phyloP scores from a whole-genome alignment of 495 filamentous ascomycete genomes.

The Tricharina praecox region DNA sequence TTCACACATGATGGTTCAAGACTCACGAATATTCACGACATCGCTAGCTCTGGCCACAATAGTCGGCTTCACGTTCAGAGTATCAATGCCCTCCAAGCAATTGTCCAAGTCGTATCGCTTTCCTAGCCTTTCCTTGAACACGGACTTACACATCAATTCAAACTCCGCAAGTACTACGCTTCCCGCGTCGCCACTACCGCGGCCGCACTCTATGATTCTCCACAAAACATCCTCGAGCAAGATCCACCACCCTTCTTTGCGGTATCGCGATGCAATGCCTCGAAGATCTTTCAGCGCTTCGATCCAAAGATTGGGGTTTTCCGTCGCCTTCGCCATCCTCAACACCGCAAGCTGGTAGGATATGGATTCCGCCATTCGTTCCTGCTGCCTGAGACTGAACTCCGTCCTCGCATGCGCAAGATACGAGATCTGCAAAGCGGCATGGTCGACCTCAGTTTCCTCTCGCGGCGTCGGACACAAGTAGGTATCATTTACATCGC shows the following conservation, averaged over 20 bases:
- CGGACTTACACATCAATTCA: slow-evolving; percentile 52
- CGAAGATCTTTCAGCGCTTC: slow-evolving; percentile 49
- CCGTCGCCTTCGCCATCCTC: slow-evolving; percentile 11
- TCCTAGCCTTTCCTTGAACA: slow-evolving; percentile 41
- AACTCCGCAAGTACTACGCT: slow-evolving; percentile 62
- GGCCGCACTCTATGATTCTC: slow-evolving; percentile 57
- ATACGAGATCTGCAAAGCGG: slow-evolving; percentile 6
- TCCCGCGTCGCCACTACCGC: slow-evolving; percentile 42
- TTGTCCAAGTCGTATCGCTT: slow-evolving; percentile 62
- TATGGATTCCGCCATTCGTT: slow-evolving; percentile 18
- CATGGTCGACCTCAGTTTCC: slow-evolving; percentile 31
- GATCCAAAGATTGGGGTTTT: slow-evolving; percentile 37
- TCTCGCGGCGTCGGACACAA: slow-evolving; percentile 60
- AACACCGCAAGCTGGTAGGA: slow-evolving; percentile 15
- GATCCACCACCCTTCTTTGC: slow-evolving; percentile 64
- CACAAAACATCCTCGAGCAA: slow-evolving; percentile 57
- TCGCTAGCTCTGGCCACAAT: slow-evolving; percentile 51
- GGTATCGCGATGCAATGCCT: slow-evolving; percentile 38
- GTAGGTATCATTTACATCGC: slow-evolving; percentile 66
- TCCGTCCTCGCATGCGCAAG: slow-evolving; percentile 16
- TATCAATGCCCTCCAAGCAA: slow-evolving; percentile 41
- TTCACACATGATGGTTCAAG: background rate
- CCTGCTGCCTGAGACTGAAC: slow-evolving; percentile 15
- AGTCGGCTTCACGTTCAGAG: slow-evolving; percentile 39
- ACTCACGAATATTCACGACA: slow-evolving; percentile 49